Evolutionary conservation across 805 yeast genomes (phyloP), one percentile per base, ranked within the genome.

Genomic region (Zygotorulaspora florentina): DNA sequence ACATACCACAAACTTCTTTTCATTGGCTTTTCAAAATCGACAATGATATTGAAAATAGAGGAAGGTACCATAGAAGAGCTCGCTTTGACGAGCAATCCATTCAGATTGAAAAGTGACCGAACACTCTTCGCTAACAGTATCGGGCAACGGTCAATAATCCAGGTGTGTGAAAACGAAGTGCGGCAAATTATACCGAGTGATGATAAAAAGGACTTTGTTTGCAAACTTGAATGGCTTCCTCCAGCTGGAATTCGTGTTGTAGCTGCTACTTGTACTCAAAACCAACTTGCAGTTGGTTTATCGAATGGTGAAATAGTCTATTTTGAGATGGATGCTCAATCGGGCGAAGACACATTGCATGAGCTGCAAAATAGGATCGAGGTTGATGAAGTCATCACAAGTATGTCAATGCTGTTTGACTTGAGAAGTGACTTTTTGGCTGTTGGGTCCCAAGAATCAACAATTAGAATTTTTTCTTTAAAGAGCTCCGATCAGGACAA

Each of bases 261-360:
- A 0, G 66, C 70, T n/a, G 83, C 87, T 0, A 60, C 86, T 1
- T 65, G 83, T 2, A 87, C 88, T 13, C 69, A 73, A 18, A 72
- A 76, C 2, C 98, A 93, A 63, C 69, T 90, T 0, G 79, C 77
- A 0, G 55, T 91, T 3, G 88, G 82, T 0, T 65, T 93, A 3
- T 81, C 93, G 2, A 86, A 83, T 56, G 72, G 80, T 45, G 90
- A 85, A 46, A 55, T 91, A 3, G 82, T 84, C 2, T 91, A 91
- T 64, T 91, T 93, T 63, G 97, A 91, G 63, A 69, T 81, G 25
- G 87, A 80, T 52, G 12, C 35, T 8, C 39, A 40, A n/a, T 34
- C 47, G 11, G 37, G 33, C 16, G 15, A 37, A 17, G 61, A 56
- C 35, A 74, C 79, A 39, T 67, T 93, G 40, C 75, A 80, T 28